Evolutionary conservation across 1,139 yeast genomes (phyloP).

Genomic region (Kazachstania sp.): DNA sequence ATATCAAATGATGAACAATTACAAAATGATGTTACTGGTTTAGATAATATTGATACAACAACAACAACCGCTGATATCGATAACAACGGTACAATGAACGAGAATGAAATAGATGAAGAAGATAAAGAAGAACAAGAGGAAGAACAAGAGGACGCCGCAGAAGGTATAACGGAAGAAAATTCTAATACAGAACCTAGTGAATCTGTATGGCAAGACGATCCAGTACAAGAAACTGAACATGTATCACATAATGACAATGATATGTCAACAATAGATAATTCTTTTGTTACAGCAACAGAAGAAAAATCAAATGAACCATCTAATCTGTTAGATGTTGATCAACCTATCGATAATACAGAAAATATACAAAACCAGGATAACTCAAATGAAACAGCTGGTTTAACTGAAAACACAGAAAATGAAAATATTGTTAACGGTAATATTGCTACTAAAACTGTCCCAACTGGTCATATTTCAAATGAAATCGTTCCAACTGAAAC

Average conservation of each 20-base stretch:
- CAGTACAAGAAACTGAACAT: background rate
- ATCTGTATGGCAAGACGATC: too few species aligned
- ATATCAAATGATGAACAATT: too few species aligned
- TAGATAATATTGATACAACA: too few species aligned
- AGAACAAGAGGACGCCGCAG: too few species aligned
- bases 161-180: too few species aligned
- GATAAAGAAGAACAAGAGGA: too few species aligned
- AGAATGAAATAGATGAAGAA: too few species aligned
- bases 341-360: background rate
- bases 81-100: too few species aligned
- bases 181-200: too few species aligned
- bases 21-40: too few species aligned
- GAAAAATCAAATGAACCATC: background rate
- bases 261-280: background rate
- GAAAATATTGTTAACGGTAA: background rate
- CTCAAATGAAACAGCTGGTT: background rate
- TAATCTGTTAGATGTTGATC: background rate
- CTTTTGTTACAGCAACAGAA: background rate
- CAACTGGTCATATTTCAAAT: background rate
- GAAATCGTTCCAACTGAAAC: background rate
- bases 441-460: background rate
- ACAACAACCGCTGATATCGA: too few species aligned
- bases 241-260: background rate
- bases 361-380: background rate
- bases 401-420: background rate